Percentiles rank a stretch among this genome's conserved stretches.
Conservation (phyloP, 352 stramenopile species). For the Globisporangium nagaii region DNA sequence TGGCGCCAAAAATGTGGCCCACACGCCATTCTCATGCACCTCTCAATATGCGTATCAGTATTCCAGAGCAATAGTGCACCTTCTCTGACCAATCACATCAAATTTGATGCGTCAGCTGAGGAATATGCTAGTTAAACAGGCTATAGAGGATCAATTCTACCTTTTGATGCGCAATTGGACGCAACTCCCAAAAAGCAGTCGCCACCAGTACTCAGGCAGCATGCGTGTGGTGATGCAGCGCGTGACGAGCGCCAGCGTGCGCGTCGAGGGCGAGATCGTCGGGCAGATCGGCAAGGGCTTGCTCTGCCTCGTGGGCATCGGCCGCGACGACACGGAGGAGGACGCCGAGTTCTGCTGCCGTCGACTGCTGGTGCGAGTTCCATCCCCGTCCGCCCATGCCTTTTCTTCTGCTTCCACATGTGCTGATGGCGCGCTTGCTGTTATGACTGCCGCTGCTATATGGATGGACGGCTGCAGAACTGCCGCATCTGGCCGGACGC, state of each 20-base stretch:
- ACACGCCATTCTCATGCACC: not conserved
- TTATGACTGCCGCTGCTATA: not conserved
- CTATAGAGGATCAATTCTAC: too few species aligned
- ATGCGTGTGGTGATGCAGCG: conserved; percentile 84
- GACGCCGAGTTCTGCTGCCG: conserved; percentile 82
- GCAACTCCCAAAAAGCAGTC: too few species aligned
- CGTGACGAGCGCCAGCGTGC: conserved; percentile 72
- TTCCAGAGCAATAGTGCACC: too few species aligned
- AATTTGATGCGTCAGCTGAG: too few species aligned
- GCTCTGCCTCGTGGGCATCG: conserved; percentile 78
- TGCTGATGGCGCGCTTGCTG: not conserved
- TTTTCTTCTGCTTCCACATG: not conserved
- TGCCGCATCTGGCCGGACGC: conserved; percentile 72
- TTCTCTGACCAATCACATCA: too few species aligned
- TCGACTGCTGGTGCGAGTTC: conserved; percentile 53
- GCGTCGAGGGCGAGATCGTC: conserved; percentile 70
- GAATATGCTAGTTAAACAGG: too few species aligned
- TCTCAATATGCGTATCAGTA: not conserved
- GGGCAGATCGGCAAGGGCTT: conserved; percentile 70
- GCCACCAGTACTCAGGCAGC: not conserved
- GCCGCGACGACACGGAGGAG: conserved; percentile 65
- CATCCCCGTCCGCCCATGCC: not conserved
- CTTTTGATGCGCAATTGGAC: too few species aligned
- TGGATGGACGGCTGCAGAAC: too few species aligned
- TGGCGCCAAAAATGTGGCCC: not conserved